Conservation (phyloP, 257 asterid genomes). For the Solanum peruvianum region DNA sequence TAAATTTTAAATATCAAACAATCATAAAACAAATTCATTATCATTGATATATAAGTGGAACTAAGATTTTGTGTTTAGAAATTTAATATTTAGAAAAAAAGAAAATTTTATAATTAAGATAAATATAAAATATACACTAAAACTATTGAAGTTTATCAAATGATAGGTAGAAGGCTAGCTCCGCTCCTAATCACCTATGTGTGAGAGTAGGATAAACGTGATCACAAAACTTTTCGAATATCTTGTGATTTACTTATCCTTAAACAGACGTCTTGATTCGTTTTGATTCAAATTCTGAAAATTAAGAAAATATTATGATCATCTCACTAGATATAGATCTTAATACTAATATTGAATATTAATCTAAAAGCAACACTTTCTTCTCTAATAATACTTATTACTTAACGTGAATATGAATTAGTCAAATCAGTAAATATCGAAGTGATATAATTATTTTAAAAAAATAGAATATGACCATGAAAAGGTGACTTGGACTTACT, state of each 20-base stretch:
- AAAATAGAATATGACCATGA: neutral
- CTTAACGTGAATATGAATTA: neutral
- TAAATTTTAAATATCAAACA: neutral
- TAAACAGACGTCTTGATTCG: neutral
- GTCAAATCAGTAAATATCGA: accelerated
- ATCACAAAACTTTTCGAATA: too few species aligned
- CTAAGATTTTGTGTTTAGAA: neutral
- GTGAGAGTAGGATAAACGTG: neutral
- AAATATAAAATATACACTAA: neutral
- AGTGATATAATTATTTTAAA: neutral
- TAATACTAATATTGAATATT: too few species aligned
- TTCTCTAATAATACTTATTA: neutral
- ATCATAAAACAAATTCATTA: neutral
- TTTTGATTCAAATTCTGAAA: neutral
- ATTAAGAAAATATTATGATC: neutral
- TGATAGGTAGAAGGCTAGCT: neutral
- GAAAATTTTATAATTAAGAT: neutral
- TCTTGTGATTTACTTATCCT: neutral
- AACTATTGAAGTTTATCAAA: neutral
- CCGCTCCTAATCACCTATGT: too few species aligned
- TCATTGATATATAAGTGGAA: neutral
- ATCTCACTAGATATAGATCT: too few species aligned
- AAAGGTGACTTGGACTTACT: neutral
- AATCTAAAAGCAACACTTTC: neutral
- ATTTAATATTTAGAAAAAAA: neutral